phyloP scores from a whole-genome alignment of 2,329 filamentous ascomycete genomes.

The Malbranchea cinnamomea region DNA sequence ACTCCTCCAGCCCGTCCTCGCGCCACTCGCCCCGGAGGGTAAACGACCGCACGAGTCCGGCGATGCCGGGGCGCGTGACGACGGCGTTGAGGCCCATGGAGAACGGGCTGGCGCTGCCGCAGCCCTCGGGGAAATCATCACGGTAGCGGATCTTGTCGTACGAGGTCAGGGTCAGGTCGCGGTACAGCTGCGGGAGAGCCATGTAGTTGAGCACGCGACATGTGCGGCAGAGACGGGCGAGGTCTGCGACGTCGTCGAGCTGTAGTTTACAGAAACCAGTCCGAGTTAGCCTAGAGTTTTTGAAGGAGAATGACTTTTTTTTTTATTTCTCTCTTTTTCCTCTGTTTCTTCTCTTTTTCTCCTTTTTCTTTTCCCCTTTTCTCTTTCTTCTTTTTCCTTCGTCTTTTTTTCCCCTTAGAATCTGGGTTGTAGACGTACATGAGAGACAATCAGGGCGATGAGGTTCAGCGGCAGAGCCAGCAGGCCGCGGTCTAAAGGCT shows the following conservation, averaged over 20 bases:
- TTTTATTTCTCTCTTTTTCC: too few species aligned
- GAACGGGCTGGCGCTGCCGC: conserved; percentile 48
- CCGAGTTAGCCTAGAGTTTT: too few species aligned
- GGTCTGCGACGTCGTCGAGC: conserved; percentile 43
- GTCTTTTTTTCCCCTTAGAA: too few species aligned
- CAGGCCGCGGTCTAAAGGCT: conserved; percentile 15
- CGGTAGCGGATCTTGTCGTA: conserved; percentile 45
- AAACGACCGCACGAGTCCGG: conserved; percentile 38
- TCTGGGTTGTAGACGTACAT: conserved; percentile 27
- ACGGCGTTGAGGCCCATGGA: conserved; percentile 48
- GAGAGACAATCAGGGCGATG: conserved; percentile 40
- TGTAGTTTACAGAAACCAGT: too few species aligned
- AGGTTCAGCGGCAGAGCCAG: conserved; percentile 41
- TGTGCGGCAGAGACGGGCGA: conserved; percentile 44
- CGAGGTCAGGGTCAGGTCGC: conserved; percentile 39
- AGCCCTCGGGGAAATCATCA: conserved; percentile 43
- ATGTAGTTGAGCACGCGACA: conserved; percentile 50
- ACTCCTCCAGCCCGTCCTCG: conserved; percentile 42
- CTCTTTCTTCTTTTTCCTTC: too few species aligned
- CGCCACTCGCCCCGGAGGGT: conserved; percentile 41
- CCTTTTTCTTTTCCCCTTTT: too few species aligned
- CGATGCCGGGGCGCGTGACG: conserved; percentile 41
- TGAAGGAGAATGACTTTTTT: too few species aligned
- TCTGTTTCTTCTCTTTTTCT: too few species aligned
- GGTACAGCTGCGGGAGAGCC: conserved; percentile 46